These are phyloP conservation scores for Moricandia arvensis DNA, from an alignment of 345 rosid genomes.

Conservation along the genomic window DNA sequence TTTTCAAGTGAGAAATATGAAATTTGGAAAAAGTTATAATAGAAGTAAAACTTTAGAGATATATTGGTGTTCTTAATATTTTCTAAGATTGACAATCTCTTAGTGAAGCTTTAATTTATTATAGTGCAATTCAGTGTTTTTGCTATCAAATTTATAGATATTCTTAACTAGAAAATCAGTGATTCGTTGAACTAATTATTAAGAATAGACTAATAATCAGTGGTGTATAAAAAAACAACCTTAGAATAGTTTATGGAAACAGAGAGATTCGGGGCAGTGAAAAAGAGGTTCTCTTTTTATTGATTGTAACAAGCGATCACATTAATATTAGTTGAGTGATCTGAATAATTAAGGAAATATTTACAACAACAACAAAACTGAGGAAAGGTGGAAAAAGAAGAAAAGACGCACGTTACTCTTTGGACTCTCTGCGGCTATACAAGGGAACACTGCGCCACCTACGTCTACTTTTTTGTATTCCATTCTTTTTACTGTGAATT, in stretches of 20 bases:
- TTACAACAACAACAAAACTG: neutral
- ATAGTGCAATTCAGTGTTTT: neutral
- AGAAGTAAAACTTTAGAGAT: neutral
- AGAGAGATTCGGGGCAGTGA: conserved; percentile 56
- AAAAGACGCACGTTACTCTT: conserved; percentile 37
- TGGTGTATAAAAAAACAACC: conserved; percentile 24
- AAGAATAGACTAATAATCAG: conserved; percentile 5
- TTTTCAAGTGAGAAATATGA: neutral
- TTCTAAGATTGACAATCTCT: neutral
- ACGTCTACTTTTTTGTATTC: conserved; percentile 33
- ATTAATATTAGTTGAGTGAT: conserved; percentile 19
- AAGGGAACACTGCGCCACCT: conserved; percentile 71
- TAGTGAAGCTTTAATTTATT: neutral
- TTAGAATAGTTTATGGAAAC: conserved; percentile 27
- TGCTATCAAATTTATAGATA: neutral
- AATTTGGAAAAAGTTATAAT: neutral
- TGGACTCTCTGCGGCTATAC: conserved; percentile 39
- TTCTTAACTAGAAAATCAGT: neutral
- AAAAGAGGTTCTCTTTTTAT: conserved; percentile 50
- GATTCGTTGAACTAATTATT: neutral
- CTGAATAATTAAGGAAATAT: neutral
- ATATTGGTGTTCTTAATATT: neutral
- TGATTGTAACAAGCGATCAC: conserved; percentile 35
- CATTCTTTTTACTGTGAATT: conserved; percentile 21
- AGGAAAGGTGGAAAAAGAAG: conserved; percentile 12